Base-by-base conservation (phyloP, 352 stramenopile genomes). In the Lagenidium sp. region DNA sequence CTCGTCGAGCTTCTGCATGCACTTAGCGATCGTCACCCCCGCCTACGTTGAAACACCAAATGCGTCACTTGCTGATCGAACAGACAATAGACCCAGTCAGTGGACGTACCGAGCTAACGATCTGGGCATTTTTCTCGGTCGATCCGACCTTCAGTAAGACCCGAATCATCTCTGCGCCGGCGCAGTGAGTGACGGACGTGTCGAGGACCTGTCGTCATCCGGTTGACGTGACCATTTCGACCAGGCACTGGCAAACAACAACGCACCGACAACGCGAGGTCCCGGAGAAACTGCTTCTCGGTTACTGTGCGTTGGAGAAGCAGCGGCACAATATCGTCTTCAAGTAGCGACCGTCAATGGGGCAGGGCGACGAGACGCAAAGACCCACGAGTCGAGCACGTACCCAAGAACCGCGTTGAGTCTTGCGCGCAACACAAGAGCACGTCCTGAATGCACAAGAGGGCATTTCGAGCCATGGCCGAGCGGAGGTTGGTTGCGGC, bases 221-320 rank as follows among this genome's bases (percentile, higher is more conserved):
- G n/a, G 34, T n/a, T n/a, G n/a, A n/a, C n/a, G n/a, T n/a, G n/a
- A n/a, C n/a, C n/a, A n/a, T 21, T 21, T 40, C 21, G 34, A 40
- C 21, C 34, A 13, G 21, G 34, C 34, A 40, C 31, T 44, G 37
- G 31, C 31, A 8, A 44, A 23, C 37, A 44, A 31, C 19, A 32
- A 53, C 68, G 19, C 76, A 47, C 35, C 47, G 53, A 7, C n/a
- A n/a, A n/a, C n/a, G 75, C 72, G 19, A 83, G 45, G n/a, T 88
- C 72, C 1, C 58, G 64, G 19, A 88, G 65, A 44, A 88, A 88
- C 38, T 84, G 69, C 51, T 88, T 88, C 50, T 88, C 72, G n/a
- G 58, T 82, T 6, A 57, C 65, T 2, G 65, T 61, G 6, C 69
- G 69, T 11, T 63, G 61, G 29, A 88, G 26, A 2, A 88, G 47